Evolutionary conservation across 352 stramenopile genomes (phyloP).

Genomic region (Pythium guiyangense): DNA sequence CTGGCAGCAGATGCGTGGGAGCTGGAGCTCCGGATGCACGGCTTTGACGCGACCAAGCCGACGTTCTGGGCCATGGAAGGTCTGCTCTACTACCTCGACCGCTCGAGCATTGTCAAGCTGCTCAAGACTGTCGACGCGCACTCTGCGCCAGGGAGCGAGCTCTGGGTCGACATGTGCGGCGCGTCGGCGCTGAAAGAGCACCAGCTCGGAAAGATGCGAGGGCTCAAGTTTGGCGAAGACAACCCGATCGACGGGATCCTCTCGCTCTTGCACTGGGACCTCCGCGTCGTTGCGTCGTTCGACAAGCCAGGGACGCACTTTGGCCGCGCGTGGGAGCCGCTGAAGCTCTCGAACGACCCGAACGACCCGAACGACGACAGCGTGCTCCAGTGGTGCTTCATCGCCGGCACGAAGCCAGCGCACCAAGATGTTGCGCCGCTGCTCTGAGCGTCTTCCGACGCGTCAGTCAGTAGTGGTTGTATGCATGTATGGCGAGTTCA

Average conservation of each 20-base stretch:
- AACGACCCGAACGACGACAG: background rate
- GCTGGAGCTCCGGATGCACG: background rate
- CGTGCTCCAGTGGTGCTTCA: conserved; percentile 9
- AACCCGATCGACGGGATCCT: conserved; percentile 9
- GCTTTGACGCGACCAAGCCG: conserved; percentile 11
- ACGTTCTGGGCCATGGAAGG: conserved; percentile 21
- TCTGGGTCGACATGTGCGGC: conserved; percentile 22
- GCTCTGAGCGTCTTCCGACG: too few relatives aligned
- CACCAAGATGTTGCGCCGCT: background rate
- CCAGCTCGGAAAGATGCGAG: background rate
- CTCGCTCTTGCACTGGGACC: conserved; percentile 9
- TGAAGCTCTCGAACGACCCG: conserved; percentile 2
- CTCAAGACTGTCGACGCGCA: conserved; percentile 15
- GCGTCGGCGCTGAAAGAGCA: background rate
- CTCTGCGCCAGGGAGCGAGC: conserved; percentile 11
- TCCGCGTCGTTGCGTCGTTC: conserved; percentile 8
- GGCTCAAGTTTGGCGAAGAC: conserved; percentile 17
- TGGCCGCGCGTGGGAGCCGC: conserved; percentile 14
- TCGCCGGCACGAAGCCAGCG: conserved; percentile 13
- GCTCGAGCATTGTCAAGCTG: conserved; percentile 16
- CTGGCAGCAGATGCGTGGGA: conserved; percentile 13
- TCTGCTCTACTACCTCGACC: conserved; percentile 17
- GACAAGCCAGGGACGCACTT: conserved; percentile 7
- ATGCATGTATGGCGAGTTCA: too few relatives aligned
- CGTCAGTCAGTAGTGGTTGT: too few relatives aligned